Percentiles rank a stretch among this genome's conserved stretches.
phyloP scores from a whole-genome alignment of 1,284 basidiomycete genomes.

The Tremellales sp. region DNA sequence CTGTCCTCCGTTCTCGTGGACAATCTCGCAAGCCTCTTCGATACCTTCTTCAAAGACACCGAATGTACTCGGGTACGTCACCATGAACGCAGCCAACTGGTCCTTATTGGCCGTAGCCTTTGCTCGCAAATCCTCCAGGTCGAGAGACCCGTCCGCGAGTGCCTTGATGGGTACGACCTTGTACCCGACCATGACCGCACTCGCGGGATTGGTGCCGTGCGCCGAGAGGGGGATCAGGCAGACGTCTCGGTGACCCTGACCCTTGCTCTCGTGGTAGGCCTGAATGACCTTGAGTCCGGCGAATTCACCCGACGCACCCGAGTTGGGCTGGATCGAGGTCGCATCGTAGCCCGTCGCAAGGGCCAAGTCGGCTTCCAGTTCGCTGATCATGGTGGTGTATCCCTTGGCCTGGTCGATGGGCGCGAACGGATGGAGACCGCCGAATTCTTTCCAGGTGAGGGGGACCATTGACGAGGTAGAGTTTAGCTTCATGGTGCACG shows the following conservation, averaged over 20 bases:
- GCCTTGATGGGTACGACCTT: constrained; percentile 94
- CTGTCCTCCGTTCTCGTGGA: constrained; percentile 93
- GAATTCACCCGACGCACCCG: constrained; percentile 93
- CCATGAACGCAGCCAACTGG: constrained; percentile 94
- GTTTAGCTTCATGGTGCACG: constrained; percentile 96
- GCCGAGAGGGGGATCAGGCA: constrained; percentile 94
- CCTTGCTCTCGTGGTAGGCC: constrained; percentile 86
- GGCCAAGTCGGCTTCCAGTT: constrained; percentile 86
- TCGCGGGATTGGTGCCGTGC: constrained; percentile 94
- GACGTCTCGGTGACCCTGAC: constrained; percentile 79
- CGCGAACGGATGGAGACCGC: constrained; percentile 85
- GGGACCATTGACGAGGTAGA: constrained; percentile 96
- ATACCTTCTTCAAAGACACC: constrained; percentile 96
- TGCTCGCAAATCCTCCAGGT: constrained; percentile 74
- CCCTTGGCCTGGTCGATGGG: constrained; percentile 87
- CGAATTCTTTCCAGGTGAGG: constrained; percentile 89
- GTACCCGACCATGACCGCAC: constrained; percentile 94
- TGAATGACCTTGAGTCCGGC: constrained; percentile 89
- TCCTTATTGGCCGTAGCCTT: constrained; percentile 92
- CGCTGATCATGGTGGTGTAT: constrained; percentile 79
- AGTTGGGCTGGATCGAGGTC: constrained; percentile 95
- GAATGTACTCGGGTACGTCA: constrained; percentile 93
- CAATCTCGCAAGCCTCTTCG: constrained; percentile 85
- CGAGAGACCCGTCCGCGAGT: constrained; percentile 78
- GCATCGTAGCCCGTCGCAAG: constrained; percentile 92